phyloP scores from a whole-genome alignment of 495 filamentous ascomycete genomes.

The Xylaria cubensis region DNA sequence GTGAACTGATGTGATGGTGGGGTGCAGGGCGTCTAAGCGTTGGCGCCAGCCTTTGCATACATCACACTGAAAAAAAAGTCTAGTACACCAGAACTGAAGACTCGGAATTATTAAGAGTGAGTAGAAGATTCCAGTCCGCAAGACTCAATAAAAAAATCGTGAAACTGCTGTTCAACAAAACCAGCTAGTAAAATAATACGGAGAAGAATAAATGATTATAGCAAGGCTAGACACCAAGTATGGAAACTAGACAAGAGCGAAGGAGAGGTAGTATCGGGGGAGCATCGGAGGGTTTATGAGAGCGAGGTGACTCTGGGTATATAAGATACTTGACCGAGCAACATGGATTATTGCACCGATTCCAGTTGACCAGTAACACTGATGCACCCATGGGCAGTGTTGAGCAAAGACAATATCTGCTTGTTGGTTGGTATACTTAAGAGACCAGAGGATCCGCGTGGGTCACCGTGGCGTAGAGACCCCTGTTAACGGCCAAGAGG shows the following conservation, averaged over 20 bases:
- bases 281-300: slow-evolving; percentile 35
- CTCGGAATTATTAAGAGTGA: not conserved
- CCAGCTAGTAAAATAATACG: slow-evolving; percentile 3
- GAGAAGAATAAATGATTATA: not conserved
- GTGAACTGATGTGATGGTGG: slow-evolving; percentile 21
- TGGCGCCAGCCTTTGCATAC: slow-evolving; percentile 19
- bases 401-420: slow-evolving; percentile 1
- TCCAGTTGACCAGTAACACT: slow-evolving; percentile 34
- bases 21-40: slow-evolving; percentile 20
- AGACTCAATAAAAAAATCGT: not conserved
- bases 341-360: slow-evolving; percentile 33
- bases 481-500: slow-evolving; percentile 27
- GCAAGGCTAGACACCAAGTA: slow-evolving; percentile 8
- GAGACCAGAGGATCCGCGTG: slow-evolving; percentile 35
- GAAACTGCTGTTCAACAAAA: not conserved
- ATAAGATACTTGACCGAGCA: slow-evolving; percentile 40
- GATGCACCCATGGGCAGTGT: slow-evolving; percentile 28
- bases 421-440: slow-evolving; percentile 29
- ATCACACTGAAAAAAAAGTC: slow-evolving; percentile 19
- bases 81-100: slow-evolving; percentile 8
- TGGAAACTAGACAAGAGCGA: slow-evolving; percentile 17
- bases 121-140: not conserved
- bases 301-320: slow-evolving; percentile 40
- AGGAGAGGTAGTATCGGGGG: slow-evolving; percentile 34
- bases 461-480: slow-evolving; percentile 34